These are phyloP conservation scores for Chytriomyces sp. DNA, from an alignment of 192 early-diverging fungal species.

Conservation along the genomic window DNA sequence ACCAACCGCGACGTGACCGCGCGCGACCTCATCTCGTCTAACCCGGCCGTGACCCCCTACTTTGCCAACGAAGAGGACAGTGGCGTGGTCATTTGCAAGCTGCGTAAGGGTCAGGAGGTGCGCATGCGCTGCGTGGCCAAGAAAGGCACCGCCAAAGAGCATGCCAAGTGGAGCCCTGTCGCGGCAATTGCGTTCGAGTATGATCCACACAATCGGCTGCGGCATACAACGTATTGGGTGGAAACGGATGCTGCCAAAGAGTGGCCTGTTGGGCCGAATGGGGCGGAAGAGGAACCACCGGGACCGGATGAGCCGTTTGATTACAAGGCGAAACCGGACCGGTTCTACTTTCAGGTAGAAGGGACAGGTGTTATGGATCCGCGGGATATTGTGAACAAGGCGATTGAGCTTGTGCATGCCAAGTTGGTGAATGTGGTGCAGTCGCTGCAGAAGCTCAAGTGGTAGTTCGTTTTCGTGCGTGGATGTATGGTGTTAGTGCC, in stretches of 20 bases:
- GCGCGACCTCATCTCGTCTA: slow-evolving; percentile 68
- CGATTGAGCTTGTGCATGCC: slow-evolving; percentile 38
- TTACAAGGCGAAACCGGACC: slow-evolving; percentile 55
- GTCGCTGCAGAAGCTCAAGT: slow-evolving; percentile 25
- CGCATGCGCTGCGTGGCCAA: slow-evolving; percentile 90
- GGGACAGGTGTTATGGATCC: slow-evolving; percentile 53
- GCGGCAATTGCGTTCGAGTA: slow-evolving; percentile 92
- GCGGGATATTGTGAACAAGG: slow-evolving; percentile 44
- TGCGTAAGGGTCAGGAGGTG: slow-evolving; percentile 91
- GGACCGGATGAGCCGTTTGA: slow-evolving; percentile 53
- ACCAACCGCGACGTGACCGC: slow-evolving; percentile 81
- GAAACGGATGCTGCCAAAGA: slow-evolving; percentile 70
- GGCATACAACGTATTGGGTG: slow-evolving; percentile 91
- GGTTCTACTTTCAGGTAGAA: slow-evolving; percentile 59
- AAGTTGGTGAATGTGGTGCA: slow-evolving; percentile 41
- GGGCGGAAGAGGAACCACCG: slow-evolving; percentile 3
- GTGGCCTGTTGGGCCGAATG: slow-evolving; percentile 67
- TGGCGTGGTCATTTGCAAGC: slow-evolving; percentile 83
- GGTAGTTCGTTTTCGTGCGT: too few relatives aligned
- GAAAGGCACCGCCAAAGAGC: slow-evolving; percentile 97
- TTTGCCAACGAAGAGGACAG: slow-evolving; percentile 55
- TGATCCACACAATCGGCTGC: slow-evolving; percentile 91
- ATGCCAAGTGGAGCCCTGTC: slow-evolving; percentile 96
- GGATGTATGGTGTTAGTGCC: too few relatives aligned
- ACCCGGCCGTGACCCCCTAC: slow-evolving; percentile 33